Conservation (phyloP, 2,329 filamentous ascomycete species). For the Pyrenochaeta sp. region DNA sequence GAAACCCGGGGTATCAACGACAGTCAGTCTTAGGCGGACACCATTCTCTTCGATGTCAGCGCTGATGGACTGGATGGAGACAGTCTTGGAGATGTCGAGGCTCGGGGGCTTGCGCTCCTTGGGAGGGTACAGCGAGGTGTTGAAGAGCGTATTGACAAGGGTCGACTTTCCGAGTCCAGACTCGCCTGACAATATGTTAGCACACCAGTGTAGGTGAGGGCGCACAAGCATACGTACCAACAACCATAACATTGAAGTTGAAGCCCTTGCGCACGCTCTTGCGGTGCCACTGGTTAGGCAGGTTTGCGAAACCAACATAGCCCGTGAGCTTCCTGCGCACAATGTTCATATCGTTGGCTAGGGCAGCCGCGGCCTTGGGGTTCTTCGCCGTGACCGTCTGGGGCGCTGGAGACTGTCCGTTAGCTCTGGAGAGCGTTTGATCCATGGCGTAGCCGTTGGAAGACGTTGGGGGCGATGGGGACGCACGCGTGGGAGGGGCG, state of each 20-base stretch:
- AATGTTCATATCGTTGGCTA: constrained; percentile 77
- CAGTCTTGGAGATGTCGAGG: constrained; percentile 92
- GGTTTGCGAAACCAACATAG: constrained; percentile 97
- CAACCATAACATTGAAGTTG: constrained; percentile 99
- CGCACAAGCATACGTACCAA: constrained; percentile 73
- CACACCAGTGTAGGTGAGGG: background rate
- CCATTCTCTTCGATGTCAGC: constrained; percentile 92
- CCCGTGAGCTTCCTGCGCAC: constrained; percentile 97
- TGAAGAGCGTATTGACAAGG: constrained; percentile 98
- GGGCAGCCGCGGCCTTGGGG: constrained; percentile 63
- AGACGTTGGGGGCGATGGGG: constrained; percentile 54
- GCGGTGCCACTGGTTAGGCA: constrained; percentile 99
- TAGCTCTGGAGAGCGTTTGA: constrained; percentile 64
- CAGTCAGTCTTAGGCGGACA: constrained; percentile 92
- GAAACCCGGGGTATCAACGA: constrained; percentile 97
- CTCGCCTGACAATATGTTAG: constrained; percentile 72
- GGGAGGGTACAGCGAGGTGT: constrained; percentile 97
- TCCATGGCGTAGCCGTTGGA: constrained; percentile 65
- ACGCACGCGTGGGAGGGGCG: constrained; percentile 54
- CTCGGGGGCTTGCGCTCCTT: constrained; percentile 98
- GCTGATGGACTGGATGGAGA: constrained; percentile 62
- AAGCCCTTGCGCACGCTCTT: constrained; percentile 99
- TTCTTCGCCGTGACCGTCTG: constrained; percentile 71
- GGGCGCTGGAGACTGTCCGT: constrained; percentile 54
- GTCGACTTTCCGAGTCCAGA: constrained; percentile 99